Base-by-base conservation (phyloP, 371 early-diverging fungal species). In the Mucor indicus region DNA sequence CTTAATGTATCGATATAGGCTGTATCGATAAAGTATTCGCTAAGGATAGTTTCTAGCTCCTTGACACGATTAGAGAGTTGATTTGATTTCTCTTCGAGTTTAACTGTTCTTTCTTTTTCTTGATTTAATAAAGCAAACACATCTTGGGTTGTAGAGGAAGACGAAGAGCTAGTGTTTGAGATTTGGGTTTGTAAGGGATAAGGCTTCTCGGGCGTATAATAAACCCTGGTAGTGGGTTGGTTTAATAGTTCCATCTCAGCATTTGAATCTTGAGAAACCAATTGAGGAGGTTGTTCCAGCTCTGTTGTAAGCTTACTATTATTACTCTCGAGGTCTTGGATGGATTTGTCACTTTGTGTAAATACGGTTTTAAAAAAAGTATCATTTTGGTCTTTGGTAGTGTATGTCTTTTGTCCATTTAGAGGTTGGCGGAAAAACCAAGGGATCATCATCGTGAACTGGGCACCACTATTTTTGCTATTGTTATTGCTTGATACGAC, bases 11-110 rank as follows among this genome's bases (percentile, higher is more conserved):
- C 72, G 22, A 71, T 32, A 38, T 65, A 68, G 5, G 55, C 55
- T 0, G 68, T 71, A 36, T 71, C 62, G 25, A 71, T 61, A 43
- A 67, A 71, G 40, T 71, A 71, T 17, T 62, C 55, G 3, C 60
- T 53, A n/a, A 71, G 27, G 8, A 71, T 67, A 13, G 54, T 42
- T 37, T 71, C 68, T 9, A 71, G 41, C 45, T 71, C 72, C 8
- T 67, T 50, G 1, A 71, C 55, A 23, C 65, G 68, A 0, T 43
- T 39, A 17, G 59, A 59, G 30, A 71, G 23, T 6, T 64, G 64
- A 10, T 38, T 47, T 5, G 43, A 39, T 31, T 40, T 29, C 16
- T 10, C 20, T 27, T 46, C 53, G 12, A 35, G 29, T 2, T 0
- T 2, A n/a, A 0, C 32, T 12, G 52, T 27, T 39, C 30, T 11